A percentile compares a stretch with the other conserved stretches of the same genome.
These are phyloP conservation scores for Claviceps pusilla DNA, from an alignment of 2,329 filamentous ascomycete species.

Conservation along the genomic window DNA sequence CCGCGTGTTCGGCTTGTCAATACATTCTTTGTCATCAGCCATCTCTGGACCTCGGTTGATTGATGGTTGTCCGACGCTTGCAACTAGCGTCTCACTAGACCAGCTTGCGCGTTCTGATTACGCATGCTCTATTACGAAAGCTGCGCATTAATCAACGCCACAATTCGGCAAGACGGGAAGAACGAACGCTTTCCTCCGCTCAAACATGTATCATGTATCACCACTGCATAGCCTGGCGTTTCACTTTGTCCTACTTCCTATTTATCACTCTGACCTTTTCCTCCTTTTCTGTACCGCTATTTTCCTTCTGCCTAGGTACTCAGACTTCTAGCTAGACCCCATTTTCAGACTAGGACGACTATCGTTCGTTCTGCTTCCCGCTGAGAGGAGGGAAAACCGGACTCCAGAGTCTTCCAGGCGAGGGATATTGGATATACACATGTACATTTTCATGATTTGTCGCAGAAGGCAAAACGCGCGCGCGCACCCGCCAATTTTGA, in stretches of 20 bases:
- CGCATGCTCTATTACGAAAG: background rate
- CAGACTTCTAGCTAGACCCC: too few species aligned
- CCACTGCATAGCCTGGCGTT: background rate
- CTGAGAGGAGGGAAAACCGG: too few species aligned
- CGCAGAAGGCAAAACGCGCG: background rate
- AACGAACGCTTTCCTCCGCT: background rate
- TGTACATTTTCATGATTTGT: too few species aligned
- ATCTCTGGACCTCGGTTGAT: background rate
- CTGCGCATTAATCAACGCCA: background rate
- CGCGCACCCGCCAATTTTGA: background rate
- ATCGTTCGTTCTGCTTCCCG: too few species aligned
- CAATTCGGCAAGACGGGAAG: background rate
- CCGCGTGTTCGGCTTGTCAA: background rate
- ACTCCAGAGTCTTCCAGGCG: too few species aligned
- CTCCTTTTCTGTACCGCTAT: background rate
- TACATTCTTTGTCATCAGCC: background rate
- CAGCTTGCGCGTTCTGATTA: background rate
- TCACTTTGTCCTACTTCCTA: background rate
- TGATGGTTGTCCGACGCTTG: background rate
- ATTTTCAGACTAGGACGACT: too few species aligned
- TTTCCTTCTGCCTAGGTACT: background rate
- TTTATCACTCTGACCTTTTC: background rate
- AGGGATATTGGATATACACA: too few species aligned
- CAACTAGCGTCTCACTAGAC: background rate
- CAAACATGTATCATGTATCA: background rate